A percentile compares a stretch with the other conserved stretches of the same genome.
Conservation (phyloP, 2,329 filamentous ascomycete genomes). For the Aspergillus sergii region DNA sequence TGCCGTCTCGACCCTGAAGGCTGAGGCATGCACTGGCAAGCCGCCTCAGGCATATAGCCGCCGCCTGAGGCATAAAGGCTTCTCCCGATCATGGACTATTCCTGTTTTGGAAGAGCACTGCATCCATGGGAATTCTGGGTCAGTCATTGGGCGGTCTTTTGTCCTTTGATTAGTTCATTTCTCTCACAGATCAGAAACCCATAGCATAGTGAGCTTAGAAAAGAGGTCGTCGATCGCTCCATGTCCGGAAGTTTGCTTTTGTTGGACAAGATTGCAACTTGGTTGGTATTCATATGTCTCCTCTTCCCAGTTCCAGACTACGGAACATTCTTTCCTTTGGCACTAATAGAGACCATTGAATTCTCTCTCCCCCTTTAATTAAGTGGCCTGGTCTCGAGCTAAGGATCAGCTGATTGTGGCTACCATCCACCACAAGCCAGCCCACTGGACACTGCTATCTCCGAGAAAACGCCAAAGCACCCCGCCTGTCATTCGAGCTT, state of each 20-base stretch:
- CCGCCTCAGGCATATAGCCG: background rate
- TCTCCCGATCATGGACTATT: background rate
- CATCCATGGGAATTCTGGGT: no score
- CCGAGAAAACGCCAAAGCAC: background rate
- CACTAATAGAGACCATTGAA: background rate
- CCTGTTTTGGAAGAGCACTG: background rate
- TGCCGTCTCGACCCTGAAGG: slow-evolving; percentile 11
- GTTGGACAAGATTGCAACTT: background rate
- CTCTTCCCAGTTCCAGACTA: background rate
- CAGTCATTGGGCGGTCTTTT: no score
- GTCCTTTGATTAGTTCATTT: background rate
- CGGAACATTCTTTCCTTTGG: background rate
- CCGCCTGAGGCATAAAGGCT: slow-evolving; percentile 1
- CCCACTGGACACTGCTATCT: background rate
- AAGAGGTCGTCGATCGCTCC: background rate
- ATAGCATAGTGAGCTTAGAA: background rate
- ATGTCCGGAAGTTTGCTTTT: background rate
- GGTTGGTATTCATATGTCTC: background rate
- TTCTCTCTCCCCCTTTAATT: background rate
- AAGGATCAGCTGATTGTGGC: background rate
- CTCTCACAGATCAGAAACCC: background rate
- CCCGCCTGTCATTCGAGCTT: background rate
- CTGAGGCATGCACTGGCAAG: slow-evolving; percentile 6
- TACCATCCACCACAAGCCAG: background rate
- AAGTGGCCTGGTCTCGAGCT: background rate